These are phyloP conservation scores for Tarenaya hassleriana DNA, from an alignment of 345 rosid genomes.

Conservation along the genomic window DNA sequence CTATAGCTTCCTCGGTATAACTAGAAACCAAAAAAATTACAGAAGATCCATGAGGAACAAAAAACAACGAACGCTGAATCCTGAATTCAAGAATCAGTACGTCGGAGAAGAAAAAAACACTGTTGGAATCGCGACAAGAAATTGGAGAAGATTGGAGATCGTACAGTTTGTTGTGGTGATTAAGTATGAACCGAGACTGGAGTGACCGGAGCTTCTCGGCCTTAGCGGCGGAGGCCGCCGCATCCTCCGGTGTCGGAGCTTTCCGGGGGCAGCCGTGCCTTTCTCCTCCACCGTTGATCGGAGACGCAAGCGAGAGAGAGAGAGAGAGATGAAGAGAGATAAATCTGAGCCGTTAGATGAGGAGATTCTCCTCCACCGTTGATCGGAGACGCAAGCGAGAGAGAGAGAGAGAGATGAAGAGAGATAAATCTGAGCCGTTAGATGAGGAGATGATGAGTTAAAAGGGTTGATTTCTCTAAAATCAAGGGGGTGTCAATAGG, in stretches of 20 bases:
- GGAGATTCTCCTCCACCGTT: conserved; percentile 21
- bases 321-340: no score
- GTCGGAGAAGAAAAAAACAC: background rate
- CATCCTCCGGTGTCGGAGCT: conserved; percentile 53
- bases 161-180: conserved; percentile 64
- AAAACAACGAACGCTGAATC: no score
- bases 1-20: conserved; percentile 71
- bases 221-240: conserved; percentile 60
- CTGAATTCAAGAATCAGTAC: background rate
- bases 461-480: no score
- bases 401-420: conserved; percentile 1
- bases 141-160: background rate
- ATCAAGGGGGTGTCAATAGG: no score
- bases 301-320: background rate
- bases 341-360: no score
- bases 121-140: background rate
- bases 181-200: conserved; percentile 57
- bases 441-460: no score
- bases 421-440: no score
- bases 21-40: conserved; percentile 29
- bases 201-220: conserved; percentile 60
- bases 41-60: conserved; percentile 7
- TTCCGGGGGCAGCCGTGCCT: conserved; percentile 94
- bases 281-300: conserved; percentile 20
- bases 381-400: background rate